Evolutionary conservation across 139 green algal genomes (phyloP), one percentile per base, ranked within the genome.

Genomic region (Zygnema circumcarinatum): DNA sequence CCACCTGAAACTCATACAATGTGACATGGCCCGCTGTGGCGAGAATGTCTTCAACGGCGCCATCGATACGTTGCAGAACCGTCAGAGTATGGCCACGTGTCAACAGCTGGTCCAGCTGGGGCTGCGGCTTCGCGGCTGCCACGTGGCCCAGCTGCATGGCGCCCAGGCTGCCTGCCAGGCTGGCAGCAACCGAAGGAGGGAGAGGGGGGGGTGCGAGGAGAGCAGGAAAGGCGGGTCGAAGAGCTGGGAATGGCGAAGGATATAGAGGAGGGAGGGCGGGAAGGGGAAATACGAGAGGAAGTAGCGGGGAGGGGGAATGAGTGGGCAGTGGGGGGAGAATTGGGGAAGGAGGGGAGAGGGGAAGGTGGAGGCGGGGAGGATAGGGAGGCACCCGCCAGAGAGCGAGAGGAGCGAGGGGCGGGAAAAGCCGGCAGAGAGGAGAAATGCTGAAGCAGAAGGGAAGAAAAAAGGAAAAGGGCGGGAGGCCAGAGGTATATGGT

Each of bases 11-110:
- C 35, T 91, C 62, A 56, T 91, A 91, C 73, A 91, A 22, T 1
- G 87, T 92, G 32, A 91, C 87, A 47, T 91, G 87, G 20, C 87
- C 87, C 1, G 89, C 87, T 3, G 67, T 91, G 16, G 89, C n/a
- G 20, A 91, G 75, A 53, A 91, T 91, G 32, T 91, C 87, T 21
- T 89, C 87, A 11, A 91, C 87, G 68, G 38, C 87, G 35, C 38
- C 31, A 53, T 91, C 87, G 22, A 92, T 84, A 2, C 87, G 85
- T 41, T 92, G 87, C 2, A 91, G 87, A 1, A 91, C 87, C 33
- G 87, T 80, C 20, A 91, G 86, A 68, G 87, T 91, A 20, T 91
- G 85, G 29, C 91, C 86, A 22, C 38, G 78, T 22, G 87, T 92
- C 1, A 41, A 90, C 31, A 35, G n/a, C 87, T 76, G 39, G 32